A percentile compares a stretch with the other conserved stretches of the same genome.
Conservation (phyloP, 805 yeast genomes). For the Nakazawaea anatomiae region DNA sequence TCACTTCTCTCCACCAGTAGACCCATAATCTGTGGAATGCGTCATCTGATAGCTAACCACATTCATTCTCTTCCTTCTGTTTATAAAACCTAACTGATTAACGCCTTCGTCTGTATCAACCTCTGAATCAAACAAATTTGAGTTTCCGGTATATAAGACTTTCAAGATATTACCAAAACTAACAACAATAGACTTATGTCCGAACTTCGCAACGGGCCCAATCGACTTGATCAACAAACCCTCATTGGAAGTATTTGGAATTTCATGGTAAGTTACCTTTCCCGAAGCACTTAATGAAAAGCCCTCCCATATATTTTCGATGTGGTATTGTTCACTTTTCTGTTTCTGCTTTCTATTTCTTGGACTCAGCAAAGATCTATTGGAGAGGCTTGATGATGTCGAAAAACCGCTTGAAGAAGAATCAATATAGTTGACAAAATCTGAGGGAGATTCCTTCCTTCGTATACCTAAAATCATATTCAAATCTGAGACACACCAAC, state of each 20-base stretch:
- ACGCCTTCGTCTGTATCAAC: constrained; percentile 32
- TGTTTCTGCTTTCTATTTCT: not conserved
- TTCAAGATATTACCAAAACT: constrained; percentile 71
- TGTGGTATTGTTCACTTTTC: constrained; percentile 2
- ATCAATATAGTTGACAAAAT: constrained; percentile 17
- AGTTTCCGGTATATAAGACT: constrained; percentile 70
- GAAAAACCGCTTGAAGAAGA: not conserved
- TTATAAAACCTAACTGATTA: constrained; percentile 25
- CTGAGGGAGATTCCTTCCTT: constrained; percentile 25
- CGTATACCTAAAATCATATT: constrained; percentile 70
- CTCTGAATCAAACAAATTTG: constrained; percentile 57
- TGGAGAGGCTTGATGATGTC: not conserved
- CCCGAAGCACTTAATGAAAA: constrained; percentile 74
- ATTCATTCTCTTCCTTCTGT: constrained; percentile 28
- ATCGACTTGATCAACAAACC: constrained; percentile 48
- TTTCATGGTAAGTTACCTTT: constrained; percentile 48
- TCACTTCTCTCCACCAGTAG: not conserved
- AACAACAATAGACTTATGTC: constrained; percentile 71
- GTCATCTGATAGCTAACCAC: constrained; percentile 28
- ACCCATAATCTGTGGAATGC: constrained; percentile 27
- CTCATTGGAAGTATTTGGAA: constrained; percentile 40
- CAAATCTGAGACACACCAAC: constrained; percentile 76
- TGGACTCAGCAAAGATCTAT: not conserved
- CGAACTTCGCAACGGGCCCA: constrained; percentile 63
- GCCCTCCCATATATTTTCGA: constrained; percentile 63